A percentile compares a stretch with the other conserved stretches of the same genome.
phyloP scores from a whole-genome alignment of 2,329 filamentous ascomycete species.

The Pseudogymnoascus sp. region DNA sequence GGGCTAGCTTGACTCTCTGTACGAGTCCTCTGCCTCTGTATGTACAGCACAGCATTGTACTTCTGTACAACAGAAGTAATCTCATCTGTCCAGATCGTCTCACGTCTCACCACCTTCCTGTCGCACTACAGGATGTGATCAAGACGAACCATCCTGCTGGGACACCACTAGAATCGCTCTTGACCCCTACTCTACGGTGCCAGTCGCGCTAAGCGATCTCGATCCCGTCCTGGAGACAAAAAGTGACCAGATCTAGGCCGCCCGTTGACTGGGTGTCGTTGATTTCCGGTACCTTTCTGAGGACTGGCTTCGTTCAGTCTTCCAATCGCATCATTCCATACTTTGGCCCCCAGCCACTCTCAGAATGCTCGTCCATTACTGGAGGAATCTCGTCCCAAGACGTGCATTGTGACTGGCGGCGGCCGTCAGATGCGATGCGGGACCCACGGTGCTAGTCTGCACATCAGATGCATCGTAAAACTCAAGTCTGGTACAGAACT shows the following conservation, averaged over 20 bases:
- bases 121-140: not conserved
- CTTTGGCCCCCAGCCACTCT: not conserved
- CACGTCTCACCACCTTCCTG: not conserved
- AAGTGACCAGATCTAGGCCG: slow-evolving; percentile 6
- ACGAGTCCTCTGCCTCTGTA: not conserved
- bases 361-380: not conserved
- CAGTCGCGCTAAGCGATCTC: not conserved
- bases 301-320: not conserved
- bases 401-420: not conserved
- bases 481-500: not conserved
- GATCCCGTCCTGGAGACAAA: not conserved
- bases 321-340: not conserved
- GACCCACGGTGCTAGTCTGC: not conserved
- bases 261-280: not conserved
- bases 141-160: not conserved
- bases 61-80: not conserved
- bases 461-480: slow-evolving; percentile 3
- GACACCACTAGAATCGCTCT: not conserved
- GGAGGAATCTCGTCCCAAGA: not conserved
- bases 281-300: not conserved
- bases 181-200: not conserved
- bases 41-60: not conserved
- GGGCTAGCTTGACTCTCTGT: not conserved
- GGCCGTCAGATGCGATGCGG: slow-evolving; percentile 1
- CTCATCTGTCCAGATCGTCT: not conserved